Base-by-base conservation (phyloP, 352 stramenopile genomes). In the Blastocystis sp. region DNA sequence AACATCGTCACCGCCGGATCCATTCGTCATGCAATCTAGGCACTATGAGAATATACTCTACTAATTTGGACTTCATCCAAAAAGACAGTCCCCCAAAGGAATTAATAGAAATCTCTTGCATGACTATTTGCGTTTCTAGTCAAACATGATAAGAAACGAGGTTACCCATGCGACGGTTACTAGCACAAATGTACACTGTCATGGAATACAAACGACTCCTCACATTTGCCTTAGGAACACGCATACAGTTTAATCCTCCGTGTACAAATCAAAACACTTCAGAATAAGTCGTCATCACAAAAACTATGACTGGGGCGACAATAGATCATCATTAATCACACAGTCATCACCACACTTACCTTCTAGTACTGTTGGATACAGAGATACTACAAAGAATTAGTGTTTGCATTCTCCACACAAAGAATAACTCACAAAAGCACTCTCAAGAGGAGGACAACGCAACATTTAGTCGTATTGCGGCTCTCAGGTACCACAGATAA, bases 121-220 rank as follows among this genome's bases (percentile, higher is more conserved):
- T 68, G 53, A 84, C 68, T 40, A 84, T 84, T 84, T 84, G 73
- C 73, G 59, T 84, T 84, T 68, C 73, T 66, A 81, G 48, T 68
- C 73, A 84, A 84, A 37, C 6, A 84, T 84, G 73, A 84, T 60
- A 81, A 66, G 73, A 66, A 84, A 84, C 73, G 73, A 66, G 73
- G 48, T 42, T 68, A 84, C 64, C 53, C 73, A 84, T 84, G 73
- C 73, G 51, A 57, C 35, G 62, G 40, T 48, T 40, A 44, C 48
- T 6, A 75, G 15, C 9, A 64, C 33, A 24, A 64, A 30, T 53
- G 48, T 68, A 42, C 33, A 84, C 24, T 6, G 56, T 60, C 73
- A 84, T 79, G 68, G 17, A 57, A 79, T 77, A 77, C 66, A 79
- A 58, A 79, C 68, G 40, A 35, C 42, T 79, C 37, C 19, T 60